A percentile compares a stretch with the other conserved stretches of the same genome.
Evolutionary conservation across 2,329 filamentous ascomycete genomes (phyloP).

Genomic region (Colletotrichum sublineola): DNA sequence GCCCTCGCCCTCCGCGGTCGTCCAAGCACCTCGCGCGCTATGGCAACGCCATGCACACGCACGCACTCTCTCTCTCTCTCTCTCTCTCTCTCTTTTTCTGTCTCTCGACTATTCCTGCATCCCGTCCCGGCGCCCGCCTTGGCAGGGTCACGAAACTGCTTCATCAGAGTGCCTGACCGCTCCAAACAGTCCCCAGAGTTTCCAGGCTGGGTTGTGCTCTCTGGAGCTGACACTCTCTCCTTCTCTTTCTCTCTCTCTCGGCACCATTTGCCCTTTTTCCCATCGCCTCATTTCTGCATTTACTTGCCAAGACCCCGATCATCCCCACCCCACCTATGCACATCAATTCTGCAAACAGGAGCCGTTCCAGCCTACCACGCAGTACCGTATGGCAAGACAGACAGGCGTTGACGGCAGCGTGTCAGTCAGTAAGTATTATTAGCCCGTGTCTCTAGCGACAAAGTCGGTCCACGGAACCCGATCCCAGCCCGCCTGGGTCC

Average conservation of each 20-base stretch:
- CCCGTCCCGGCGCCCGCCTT: conserved; percentile 34
- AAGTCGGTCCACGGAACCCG: conserved; percentile 12
- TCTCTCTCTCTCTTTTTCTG: too few relatives aligned
- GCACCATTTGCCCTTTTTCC: not conserved
- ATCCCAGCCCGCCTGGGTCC: conserved; percentile 5
- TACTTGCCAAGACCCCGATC: conserved; percentile 6
- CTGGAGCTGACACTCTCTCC: too few relatives aligned
- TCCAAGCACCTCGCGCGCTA: conserved; percentile 17
- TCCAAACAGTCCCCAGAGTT: not conserved
- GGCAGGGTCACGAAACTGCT: conserved; percentile 39
- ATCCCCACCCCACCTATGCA: conserved; percentile 1
- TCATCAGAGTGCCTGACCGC: conserved; percentile 8
- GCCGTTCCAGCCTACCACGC: conserved; percentile 20
- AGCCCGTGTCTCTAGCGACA: not conserved
- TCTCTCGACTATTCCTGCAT: not conserved
- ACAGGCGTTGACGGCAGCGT: not conserved
- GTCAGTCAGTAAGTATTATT: not conserved
- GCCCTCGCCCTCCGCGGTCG: not conserved
- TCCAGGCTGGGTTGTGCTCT: not conserved
- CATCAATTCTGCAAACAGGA: conserved; percentile 28
- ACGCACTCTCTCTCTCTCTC: not conserved
- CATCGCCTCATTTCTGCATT: conserved; percentile 16
- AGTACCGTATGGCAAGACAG: too few relatives aligned
- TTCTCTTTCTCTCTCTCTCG: not conserved
- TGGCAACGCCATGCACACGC: conserved; percentile 20